A percentile compares a stretch with the other conserved stretches of the same genome.
phyloP scores from a whole-genome alignment of 2,329 filamentous ascomycete genomes.

The Verticillium alfalfae region DNA sequence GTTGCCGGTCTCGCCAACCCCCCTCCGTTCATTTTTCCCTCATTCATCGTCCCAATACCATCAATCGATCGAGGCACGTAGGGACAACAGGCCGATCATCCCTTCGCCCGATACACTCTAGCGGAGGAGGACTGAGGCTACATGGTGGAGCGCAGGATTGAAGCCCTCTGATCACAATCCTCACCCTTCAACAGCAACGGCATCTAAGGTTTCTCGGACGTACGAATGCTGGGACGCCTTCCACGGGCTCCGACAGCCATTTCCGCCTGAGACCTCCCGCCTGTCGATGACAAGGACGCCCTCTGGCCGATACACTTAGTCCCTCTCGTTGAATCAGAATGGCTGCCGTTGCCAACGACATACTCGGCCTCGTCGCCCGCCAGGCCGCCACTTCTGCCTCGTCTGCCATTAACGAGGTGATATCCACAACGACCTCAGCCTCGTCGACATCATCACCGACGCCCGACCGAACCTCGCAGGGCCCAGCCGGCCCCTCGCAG shows the following conservation, averaged over 20 bases:
- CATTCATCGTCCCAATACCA: not conserved
- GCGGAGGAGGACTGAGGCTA: not conserved
- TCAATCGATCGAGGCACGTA: not conserved
- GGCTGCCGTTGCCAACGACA: slow-evolving; percentile 18
- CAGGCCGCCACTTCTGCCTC: slow-evolving; percentile 9
- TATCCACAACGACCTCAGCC: not conserved
- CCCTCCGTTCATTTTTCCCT: not conserved
- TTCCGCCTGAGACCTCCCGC: not conserved
- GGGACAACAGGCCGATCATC: not conserved
- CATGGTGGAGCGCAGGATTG: not conserved
- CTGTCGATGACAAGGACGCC: not conserved
- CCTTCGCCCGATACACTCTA: too few species aligned
- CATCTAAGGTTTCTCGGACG: not conserved
- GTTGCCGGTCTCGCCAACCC: not conserved
- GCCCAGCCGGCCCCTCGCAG: not conserved
- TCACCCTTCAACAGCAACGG: not conserved
- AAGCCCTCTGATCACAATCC: not conserved
- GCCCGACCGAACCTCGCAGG: not conserved
- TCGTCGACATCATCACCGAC: slow-evolving; percentile 12
- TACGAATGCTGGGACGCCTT: not conserved
- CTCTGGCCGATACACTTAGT: not conserved
- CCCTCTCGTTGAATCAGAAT: not conserved
- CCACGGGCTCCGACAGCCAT: not conserved
- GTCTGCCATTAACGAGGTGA: not conserved
- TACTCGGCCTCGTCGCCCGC: slow-evolving; percentile 23